Percentiles rank a stretch among this genome's conserved stretches.
phyloP scores from a whole-genome alignment of 768 basidiomycete genomes.

The Russula emetica region DNA sequence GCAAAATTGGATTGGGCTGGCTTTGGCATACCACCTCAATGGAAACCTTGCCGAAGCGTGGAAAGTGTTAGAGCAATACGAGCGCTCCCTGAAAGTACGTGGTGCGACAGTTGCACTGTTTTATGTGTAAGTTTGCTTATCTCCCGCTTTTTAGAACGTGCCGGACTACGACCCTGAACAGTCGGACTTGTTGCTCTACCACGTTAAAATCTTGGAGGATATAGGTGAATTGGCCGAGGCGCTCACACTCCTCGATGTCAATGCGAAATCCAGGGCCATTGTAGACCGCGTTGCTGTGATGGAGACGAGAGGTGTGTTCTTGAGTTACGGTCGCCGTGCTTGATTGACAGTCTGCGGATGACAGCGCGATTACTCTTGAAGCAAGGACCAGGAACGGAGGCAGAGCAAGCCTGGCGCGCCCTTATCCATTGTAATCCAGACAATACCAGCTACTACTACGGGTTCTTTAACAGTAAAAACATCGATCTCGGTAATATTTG shows the following conservation, averaged over 20 bases:
- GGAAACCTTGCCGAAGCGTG: slow-evolving; percentile 68
- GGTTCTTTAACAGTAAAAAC: slow-evolving; percentile 62
- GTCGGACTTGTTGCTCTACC: slow-evolving; percentile 77
- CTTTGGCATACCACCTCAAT: slow-evolving; percentile 83
- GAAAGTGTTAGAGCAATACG: slow-evolving; percentile 68
- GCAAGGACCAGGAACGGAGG: slow-evolving; percentile 56
- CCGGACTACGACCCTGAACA: slow-evolving; percentile 77
- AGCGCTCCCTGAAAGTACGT: slow-evolving; percentile 64
- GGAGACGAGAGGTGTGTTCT: slow-evolving; percentile 56
- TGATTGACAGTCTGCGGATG: neutral
- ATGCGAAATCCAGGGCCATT: slow-evolving; percentile 59
- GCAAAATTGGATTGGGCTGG: slow-evolving; percentile 85
- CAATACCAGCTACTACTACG: slow-evolving; percentile 71
- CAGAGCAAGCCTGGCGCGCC: slow-evolving; percentile 74
- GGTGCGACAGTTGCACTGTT: neutral
- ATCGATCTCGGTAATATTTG: slow-evolving; percentile 55
- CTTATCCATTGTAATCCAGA: slow-evolving; percentile 87
- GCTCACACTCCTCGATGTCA: slow-evolving; percentile 56
- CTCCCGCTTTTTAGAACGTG: slow-evolving; percentile 50
- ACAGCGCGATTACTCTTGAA: slow-evolving; percentile 76
- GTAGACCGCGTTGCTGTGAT: slow-evolving; percentile 67
- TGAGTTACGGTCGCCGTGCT: neutral
- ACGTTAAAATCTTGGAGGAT: slow-evolving; percentile 69
- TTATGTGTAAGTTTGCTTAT: neutral
- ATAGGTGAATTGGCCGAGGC: slow-evolving; percentile 59